Base-by-base conservation (phyloP, 108 stramenopile species). In the Bacterosira constricta region DNA sequence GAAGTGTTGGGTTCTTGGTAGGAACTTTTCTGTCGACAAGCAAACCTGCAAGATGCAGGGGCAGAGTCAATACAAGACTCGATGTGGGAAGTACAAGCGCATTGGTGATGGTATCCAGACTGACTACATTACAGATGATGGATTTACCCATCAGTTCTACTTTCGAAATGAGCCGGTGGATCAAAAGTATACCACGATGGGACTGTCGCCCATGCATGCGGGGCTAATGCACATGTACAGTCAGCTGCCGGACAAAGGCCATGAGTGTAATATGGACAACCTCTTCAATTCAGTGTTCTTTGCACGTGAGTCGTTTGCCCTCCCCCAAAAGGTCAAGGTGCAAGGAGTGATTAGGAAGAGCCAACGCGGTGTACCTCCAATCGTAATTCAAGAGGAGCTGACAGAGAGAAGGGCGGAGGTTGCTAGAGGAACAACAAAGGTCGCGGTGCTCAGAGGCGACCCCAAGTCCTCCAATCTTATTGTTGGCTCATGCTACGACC, bases 11-110 rank as follows among this genome's bases (percentile, higher is more conserved):
- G 39, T 45, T 12, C 42, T 63, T 27, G 39, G 62, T 13, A 15
- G 11, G 42, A 45, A 63, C 42, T 29, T 41, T 12, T 63, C 8
- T 10, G 18, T 45, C 11, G 62, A 63, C 39, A 6, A 63, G 42
- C 62, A 63, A 17, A 63, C 62, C 3, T 45, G 41, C 42, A 45
- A 42, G 41, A 63, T 63, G 62, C 62, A 63, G 34, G 62, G 62
- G 1, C 9, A 63, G 12, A 6, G 4, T 1, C 12, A 35, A 3
- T 44, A 63, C 2, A 63, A 63, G 34, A 50, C 47, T 17, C 39
- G 12, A 34, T 63, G 62, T 29, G 62, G 62, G 4, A 63, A 44
- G 62, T 63, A 42, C 39, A 63, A 63, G 62, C 9, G 42, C 4
- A 10, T 63, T 26, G 62, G 62, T 45, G 62, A 63, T 63, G 62